Percentiles rank a stretch among this genome's conserved stretches.
Evolutionary conservation across 495 filamentous ascomycete species (phyloP).

Genomic region (Parathielavia hyrcaniae): DNA sequence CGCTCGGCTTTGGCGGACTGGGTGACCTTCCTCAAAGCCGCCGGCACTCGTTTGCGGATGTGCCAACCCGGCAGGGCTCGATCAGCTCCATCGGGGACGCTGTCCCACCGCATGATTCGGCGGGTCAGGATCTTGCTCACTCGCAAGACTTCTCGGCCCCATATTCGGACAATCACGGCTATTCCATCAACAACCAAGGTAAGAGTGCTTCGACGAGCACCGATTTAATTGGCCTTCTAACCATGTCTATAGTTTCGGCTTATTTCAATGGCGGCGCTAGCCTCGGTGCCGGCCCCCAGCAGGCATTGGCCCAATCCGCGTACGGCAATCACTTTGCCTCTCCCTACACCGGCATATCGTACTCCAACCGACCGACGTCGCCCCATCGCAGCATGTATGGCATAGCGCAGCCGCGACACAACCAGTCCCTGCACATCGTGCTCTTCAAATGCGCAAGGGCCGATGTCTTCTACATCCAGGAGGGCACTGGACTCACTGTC

Average conservation of each 20-base stretch:
- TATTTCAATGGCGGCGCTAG: slow-evolving; percentile 42
- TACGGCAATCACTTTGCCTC: slow-evolving; percentile 38
- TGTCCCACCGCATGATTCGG: slow-evolving; percentile 39
- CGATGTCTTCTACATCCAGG: slow-evolving; percentile 94
- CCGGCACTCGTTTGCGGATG: slow-evolving; percentile 94
- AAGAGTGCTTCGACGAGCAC: slow-evolving; percentile 14
- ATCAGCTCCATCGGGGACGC: slow-evolving; percentile 58
- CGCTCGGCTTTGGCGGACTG: slow-evolving; percentile 68
- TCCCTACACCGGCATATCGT: slow-evolving; percentile 44
- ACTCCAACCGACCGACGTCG: slow-evolving; percentile 48
- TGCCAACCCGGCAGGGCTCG: slow-evolving; percentile 60
- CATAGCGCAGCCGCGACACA: slow-evolving; percentile 62
- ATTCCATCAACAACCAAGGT: slow-evolving; percentile 33
- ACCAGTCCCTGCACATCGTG: slow-evolving; percentile 84
- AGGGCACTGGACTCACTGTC: slow-evolving; percentile 85
- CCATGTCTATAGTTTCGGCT: slow-evolving; percentile 36
- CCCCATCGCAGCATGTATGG: slow-evolving; percentile 57
- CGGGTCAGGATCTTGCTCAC: slow-evolving; percentile 35
- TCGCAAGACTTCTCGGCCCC: slow-evolving; percentile 34
- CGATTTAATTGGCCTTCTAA: slow-evolving; percentile 21
- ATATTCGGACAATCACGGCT: slow-evolving; percentile 33
- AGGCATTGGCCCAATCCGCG: slow-evolving; percentile 34
- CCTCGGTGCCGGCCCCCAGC: slow-evolving; percentile 29
- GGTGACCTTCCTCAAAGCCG: slow-evolving; percentile 75
- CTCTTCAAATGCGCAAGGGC: slow-evolving; percentile 92